Evolutionary conservation across 345 rosid species (phyloP).

Genomic region (Populus pruinosa): DNA sequence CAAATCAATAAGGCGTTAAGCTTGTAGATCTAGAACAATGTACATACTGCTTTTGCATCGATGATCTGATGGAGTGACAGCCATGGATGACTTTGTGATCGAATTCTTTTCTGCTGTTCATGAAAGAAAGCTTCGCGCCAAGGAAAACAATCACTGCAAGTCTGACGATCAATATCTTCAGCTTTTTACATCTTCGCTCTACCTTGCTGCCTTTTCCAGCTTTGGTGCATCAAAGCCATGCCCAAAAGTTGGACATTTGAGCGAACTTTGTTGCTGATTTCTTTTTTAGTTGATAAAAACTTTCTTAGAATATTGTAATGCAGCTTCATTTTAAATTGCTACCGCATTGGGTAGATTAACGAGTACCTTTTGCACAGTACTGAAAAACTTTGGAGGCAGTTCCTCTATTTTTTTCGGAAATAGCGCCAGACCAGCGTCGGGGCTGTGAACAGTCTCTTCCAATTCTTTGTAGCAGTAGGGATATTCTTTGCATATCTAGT

Average conservation of each 20-base stretch:
- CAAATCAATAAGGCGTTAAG: neutral
- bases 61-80: constrained; percentile 24
- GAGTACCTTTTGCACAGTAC: neutral
- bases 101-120: constrained; percentile 20
- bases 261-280: neutral
- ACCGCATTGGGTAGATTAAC: neutral
- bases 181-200: constrained; percentile 30
- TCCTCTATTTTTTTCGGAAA: constrained; percentile 26
- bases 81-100: constrained; percentile 31
- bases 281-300: neutral
- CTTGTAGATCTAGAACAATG: neutral
- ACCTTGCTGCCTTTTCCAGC: constrained; percentile 27
- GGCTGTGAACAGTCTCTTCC: constrained; percentile 23
- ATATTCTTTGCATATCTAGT: constrained; percentile 19
- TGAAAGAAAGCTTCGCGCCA: constrained; percentile 15
- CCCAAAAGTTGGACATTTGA: constrained; percentile 4
- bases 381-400: constrained; percentile 13
- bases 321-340: neutral
- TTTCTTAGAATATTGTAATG: neutral
- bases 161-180: constrained; percentile 26
- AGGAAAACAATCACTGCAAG: constrained; percentile 32
- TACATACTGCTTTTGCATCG: neutral
- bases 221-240: constrained; percentile 20
- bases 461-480: constrained; percentile 21
- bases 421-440: constrained; percentile 10